A percentile compares a stretch with the other conserved stretches of the same genome.
These are phyloP conservation scores for Hymenoscyphus repandus DNA, from an alignment of 2,329 filamentous ascomycete species.

Conservation along the genomic window DNA sequence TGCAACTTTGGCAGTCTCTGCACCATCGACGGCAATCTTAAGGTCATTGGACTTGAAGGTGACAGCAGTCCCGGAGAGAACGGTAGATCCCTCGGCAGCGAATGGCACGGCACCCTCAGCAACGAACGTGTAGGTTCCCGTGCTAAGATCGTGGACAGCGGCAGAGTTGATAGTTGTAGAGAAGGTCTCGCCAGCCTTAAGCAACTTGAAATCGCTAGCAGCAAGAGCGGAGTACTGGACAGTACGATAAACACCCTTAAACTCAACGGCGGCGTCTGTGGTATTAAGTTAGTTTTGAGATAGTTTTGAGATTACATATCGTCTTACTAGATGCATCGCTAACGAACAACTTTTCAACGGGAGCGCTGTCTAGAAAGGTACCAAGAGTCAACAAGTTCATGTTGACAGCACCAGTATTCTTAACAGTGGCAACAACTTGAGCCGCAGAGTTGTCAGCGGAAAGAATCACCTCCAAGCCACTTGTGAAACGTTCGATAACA, in stretches of 20 bases:
- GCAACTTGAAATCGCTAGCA: slow-evolving; percentile 35
- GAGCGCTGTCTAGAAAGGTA: slow-evolving; percentile 36
- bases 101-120: slow-evolving; percentile 52
- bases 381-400: slow-evolving; percentile 37
- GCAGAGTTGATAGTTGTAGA: slow-evolving; percentile 40
- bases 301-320: not conserved
- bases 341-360: slow-evolving; percentile 37
- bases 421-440: slow-evolving; percentile 35
- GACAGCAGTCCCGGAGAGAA: slow-evolving; percentile 47
- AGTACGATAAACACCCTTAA: slow-evolving; percentile 38
- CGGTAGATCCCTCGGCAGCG: slow-evolving; percentile 45
- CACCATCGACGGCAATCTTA: slow-evolving; percentile 51
- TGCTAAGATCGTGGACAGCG: slow-evolving; percentile 37
- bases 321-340: slow-evolving; percentile 29
- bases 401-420: slow-evolving; percentile 34
- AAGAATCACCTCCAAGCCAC: slow-evolving; percentile 24
- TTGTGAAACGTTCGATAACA: slow-evolving; percentile 11
- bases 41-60: slow-evolving; percentile 56
- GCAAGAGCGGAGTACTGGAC: slow-evolving; percentile 33
- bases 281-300: not conserved
- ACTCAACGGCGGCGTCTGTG: slow-evolving; percentile 32
- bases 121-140: slow-evolving; percentile 51
- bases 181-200: slow-evolving; percentile 38
- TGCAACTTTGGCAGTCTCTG: slow-evolving; percentile 45
- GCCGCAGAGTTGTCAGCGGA: slow-evolving; percentile 22